A percentile compares a stretch with the other conserved stretches of the same genome.
These are phyloP conservation scores for Pseudocercospora fijiensis DNA, from an alignment of 2,329 filamentous ascomycete genomes.

Conservation along the genomic window DNA sequence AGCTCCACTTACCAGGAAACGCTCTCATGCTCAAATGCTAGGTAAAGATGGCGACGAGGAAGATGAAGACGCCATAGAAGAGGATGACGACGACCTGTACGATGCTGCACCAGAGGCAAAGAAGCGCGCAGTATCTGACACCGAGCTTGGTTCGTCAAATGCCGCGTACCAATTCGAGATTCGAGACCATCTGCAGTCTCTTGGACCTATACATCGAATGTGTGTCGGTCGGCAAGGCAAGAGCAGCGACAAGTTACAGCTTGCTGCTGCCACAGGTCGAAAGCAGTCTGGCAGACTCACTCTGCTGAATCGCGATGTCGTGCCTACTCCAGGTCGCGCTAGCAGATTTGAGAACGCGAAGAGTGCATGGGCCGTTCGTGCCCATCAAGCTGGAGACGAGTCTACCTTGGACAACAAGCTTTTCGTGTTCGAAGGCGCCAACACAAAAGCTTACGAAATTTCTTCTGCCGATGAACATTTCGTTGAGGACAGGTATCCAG, in stretches of 20 bases:
- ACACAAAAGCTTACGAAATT: constrained; percentile 33
- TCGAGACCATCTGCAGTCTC: constrained; percentile 73
- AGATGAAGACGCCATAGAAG: constrained; percentile 59
- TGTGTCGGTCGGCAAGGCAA: constrained; percentile 61
- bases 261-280: constrained; percentile 60
- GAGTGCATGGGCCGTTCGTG: constrained; percentile 74
- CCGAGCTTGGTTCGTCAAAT: constrained; percentile 48
- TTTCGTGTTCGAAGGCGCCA: constrained; percentile 34
- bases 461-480: constrained; percentile 5
- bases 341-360: constrained; percentile 72
- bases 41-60: constrained; percentile 49
- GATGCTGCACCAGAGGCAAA: constrained; percentile 55
- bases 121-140: constrained; percentile 40
- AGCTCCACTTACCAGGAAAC: constrained; percentile 60
- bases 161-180: constrained; percentile 67
- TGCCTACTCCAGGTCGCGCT: constrained; percentile 67
- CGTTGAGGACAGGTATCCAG: constrained; percentile 26
- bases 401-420: constrained; percentile 29
- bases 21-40: constrained; percentile 61
- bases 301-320: constrained; percentile 73
- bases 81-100: constrained; percentile 63
- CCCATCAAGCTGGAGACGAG: constrained; percentile 11
- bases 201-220: constrained; percentile 76
- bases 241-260: constrained; percentile 46
- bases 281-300: constrained; percentile 69